Base-by-base conservation (phyloP, 768 basidiomycete genomes). In the Termitomyces sp. region DNA sequence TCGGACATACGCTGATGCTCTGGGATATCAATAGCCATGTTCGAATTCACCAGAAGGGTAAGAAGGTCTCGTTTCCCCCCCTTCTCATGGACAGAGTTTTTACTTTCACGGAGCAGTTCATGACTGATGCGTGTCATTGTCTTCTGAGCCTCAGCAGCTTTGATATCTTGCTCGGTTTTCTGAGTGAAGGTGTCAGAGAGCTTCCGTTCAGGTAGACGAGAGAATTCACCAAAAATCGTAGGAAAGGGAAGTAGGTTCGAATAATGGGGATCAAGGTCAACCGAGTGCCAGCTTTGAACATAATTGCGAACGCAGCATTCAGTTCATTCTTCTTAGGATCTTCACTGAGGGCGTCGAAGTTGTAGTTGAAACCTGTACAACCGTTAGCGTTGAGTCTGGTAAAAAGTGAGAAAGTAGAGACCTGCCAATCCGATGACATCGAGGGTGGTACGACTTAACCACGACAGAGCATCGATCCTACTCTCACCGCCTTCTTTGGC, bases 341-440 rank as follows among this genome's bases (percentile, higher is more conserved):
- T 20, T 36, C 60, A 40, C 55, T 66, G 46, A 66, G 62, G 5
- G 66, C 59, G 27, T 68, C 57, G 42, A 69, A 65, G 2, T 54
- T 54, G 46, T 70, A 69, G 56, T 64, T 67, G 59, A 68, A 71
- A 9, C 66, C 68, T 70, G 2, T 11, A 20, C 33, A 6, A 29
- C 39, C 20, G 7, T 52, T 13, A 50, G 29, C 13, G 27, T 20
- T 38, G 23, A 61, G 58, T 3, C 22, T 11, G 35, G 65, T 38
- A 73, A 63, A 63, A 78, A 16, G 1, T 13, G 12, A n/a, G n/a
- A 43, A 25, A 65, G 62, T 76, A 79, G 58, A 68, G 73, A 61
- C 87, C 84, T 70, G 74, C 85, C 31, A 87, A 71, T 15, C 89
- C 89, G 50, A 94, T 91, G 49, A 89, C 79, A 56, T 91, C 91